Evolutionary conservation across 2,329 filamentous ascomycete genomes (phyloP).

Genomic region (Trichoderma aggressivum): DNA sequence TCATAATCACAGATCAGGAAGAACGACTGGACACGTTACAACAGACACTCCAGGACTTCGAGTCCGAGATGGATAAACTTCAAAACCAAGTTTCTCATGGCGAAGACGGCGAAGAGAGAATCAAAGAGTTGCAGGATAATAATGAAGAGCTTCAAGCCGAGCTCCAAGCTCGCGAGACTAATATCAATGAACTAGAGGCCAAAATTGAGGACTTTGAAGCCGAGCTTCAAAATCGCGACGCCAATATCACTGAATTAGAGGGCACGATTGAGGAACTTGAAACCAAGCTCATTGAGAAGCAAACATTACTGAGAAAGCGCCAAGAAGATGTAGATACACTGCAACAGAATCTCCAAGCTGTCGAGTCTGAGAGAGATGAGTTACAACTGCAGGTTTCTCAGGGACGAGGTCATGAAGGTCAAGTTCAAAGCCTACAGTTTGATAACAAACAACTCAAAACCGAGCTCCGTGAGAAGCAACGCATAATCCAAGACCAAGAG

Average conservation of each 20-base stretch:
- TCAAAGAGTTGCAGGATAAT: slow-evolving; percentile 53
- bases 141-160: slow-evolving; percentile 18
- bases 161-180: background rate
- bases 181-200: background rate
- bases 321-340: slow-evolving; percentile 46
- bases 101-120: slow-evolving; percentile 45
- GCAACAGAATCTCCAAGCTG: background rate
- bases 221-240: background rate
- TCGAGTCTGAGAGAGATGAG: background rate
- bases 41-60: background rate
- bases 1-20: slow-evolving; percentile 67
- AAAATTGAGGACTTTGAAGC: background rate
- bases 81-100: background rate
- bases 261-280: background rate
- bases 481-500: slow-evolving; percentile 40
- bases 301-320: slow-evolving; percentile 24
- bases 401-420: background rate
- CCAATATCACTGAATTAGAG: background rate
- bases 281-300: background rate
- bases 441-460: background rate
- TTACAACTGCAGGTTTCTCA: background rate
- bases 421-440: background rate
- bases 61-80: background rate
- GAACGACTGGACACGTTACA: slow-evolving; percentile 62
- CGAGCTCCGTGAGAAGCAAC: background rate